A percentile compares a stretch with the other conserved stretches of the same genome.
phyloP scores from a whole-genome alignment of 495 filamentous ascomycete species.

The Talaromyces wortmannii region DNA sequence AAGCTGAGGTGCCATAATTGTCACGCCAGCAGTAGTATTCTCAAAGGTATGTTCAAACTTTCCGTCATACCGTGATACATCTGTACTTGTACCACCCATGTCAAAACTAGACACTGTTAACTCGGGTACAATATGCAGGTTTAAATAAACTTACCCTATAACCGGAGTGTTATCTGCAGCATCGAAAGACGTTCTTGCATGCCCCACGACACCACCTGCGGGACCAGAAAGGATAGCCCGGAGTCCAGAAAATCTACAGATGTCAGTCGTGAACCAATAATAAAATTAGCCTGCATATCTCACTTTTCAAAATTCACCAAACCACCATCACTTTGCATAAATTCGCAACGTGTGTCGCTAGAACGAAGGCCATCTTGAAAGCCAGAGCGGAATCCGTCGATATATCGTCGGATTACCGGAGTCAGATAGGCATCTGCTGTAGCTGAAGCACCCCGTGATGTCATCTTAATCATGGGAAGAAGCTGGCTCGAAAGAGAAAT shows the following conservation, averaged over 20 bases:
- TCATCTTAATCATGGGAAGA: conserved; percentile 82
- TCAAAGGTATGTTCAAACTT: conserved; percentile 96
- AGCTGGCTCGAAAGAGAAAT: conserved; percentile 49
- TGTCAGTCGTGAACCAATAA: conserved; percentile 13
- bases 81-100: conserved; percentile 93
- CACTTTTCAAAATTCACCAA: conserved; percentile 37
- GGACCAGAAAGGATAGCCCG: conserved; percentile 55
- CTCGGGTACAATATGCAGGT: neutral
- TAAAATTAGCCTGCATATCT: neutral
- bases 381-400: conserved; percentile 70
- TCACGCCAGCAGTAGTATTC: conserved; percentile 91
- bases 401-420: conserved; percentile 92
- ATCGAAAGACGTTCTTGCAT: conserved; percentile 90
- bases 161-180: conserved; percentile 81
- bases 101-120: conserved; percentile 50
- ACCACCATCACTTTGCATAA: conserved; percentile 53
- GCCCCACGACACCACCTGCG: conserved; percentile 79
- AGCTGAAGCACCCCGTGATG: conserved; percentile 80
- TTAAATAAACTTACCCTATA: conserved; percentile 50
- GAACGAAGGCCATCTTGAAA: conserved; percentile 46
- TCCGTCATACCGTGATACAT: conserved; percentile 89
- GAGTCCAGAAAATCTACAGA: conserved; percentile 49
- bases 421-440: conserved; percentile 96
- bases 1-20: conserved; percentile 89
- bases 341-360: conserved; percentile 42